Evolutionary conservation across 2,329 filamentous ascomycete genomes (phyloP).

Genomic region (Dryadomyces quercivorus): DNA sequence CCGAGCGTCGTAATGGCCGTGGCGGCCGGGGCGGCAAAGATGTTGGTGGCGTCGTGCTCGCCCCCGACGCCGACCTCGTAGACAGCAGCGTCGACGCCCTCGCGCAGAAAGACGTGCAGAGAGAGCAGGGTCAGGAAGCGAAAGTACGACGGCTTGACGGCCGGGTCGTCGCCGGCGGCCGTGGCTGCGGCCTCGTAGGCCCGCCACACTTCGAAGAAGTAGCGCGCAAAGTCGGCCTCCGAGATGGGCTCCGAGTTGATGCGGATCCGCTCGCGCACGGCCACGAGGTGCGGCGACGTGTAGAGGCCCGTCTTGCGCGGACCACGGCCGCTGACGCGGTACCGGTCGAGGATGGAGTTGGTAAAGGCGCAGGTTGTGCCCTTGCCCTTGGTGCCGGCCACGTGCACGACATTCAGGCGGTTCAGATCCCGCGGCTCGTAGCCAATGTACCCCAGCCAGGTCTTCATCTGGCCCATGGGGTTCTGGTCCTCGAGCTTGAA

Average conservation of each 20-base stretch:
- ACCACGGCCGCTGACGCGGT: constrained; percentile 20
- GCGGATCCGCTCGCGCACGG: constrained; percentile 55
- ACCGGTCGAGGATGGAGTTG: constrained; percentile 46
- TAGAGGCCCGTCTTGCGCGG: constrained; percentile 47
- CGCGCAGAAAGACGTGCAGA: constrained; percentile 53
- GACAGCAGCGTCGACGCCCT: constrained; percentile 49
- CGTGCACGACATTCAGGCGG: constrained; percentile 54
- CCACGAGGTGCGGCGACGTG: constrained; percentile 57
- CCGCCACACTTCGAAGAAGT: constrained; percentile 60
- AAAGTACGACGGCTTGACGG: constrained; percentile 41
- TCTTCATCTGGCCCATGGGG: constrained; percentile 65
- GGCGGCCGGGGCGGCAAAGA: constrained; percentile 43
- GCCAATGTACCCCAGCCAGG: constrained; percentile 65
- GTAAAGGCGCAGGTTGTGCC: constrained; percentile 60
- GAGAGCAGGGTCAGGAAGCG: constrained; percentile 54
- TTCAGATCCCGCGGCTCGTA: constrained; percentile 48
- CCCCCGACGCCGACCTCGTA: constrained; percentile 58
- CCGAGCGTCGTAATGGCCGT: constrained; percentile 54
- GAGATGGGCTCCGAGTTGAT: constrained; percentile 47
- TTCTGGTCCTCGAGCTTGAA: constrained; percentile 42
- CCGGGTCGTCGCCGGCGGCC: constrained; percentile 18
- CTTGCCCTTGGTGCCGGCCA: constrained; percentile 69
- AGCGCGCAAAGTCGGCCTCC: constrained; percentile 45
- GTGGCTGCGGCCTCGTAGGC: constrained; percentile 19
- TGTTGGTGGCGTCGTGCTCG: constrained; percentile 56